A percentile compares a stretch with the other conserved stretches of the same genome.
Conservation (phyloP, 2,329 filamentous ascomycete species). For the Onygenales sp. region DNA sequence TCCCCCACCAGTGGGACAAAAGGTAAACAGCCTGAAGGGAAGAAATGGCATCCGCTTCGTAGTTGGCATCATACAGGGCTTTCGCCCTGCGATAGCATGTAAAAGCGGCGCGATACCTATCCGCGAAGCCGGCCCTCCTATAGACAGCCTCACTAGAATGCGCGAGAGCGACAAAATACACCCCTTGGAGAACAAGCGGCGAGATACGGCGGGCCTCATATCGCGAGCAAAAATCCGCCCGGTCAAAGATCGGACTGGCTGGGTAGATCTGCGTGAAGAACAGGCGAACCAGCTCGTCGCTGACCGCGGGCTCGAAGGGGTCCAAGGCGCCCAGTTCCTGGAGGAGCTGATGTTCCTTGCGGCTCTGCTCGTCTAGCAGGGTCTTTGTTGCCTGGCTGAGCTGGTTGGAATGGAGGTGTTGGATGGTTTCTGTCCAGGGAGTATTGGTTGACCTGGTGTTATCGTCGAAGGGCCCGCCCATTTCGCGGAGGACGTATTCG, state of each 20-base stretch:
- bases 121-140: conserved; percentile 13
- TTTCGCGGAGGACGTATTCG: conserved; percentile 17
- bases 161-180: conserved; percentile 14
- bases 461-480: conserved; percentile 15
- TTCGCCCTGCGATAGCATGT: conserved; percentile 19
- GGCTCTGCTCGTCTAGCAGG: conserved; percentile 5
- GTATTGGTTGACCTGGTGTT: conserved; percentile 2
- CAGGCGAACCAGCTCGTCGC: conserved; percentile 12
- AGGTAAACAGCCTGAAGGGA: conserved; percentile 16
- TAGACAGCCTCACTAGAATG: conserved; percentile 15
- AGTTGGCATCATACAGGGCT: conserved; percentile 18
- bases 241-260: conserved; percentile 15
- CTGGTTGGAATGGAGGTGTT: conserved; percentile 14
- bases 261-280: conserved; percentile 16
- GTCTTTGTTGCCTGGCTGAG: conserved; percentile 9
- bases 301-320: conserved; percentile 8
- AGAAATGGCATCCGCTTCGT: conserved; percentile 16
- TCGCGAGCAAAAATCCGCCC: conserved; percentile 9
- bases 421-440: conserved; percentile 7
- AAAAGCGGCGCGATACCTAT: conserved; percentile 15
- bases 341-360: not conserved
- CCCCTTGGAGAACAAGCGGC: conserved; percentile 15
- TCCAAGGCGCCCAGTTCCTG: conserved; percentile 13
- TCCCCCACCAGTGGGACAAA: conserved; percentile 19
- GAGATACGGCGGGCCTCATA: conserved; percentile 11